phyloP scores from a whole-genome alignment of 768 basidiomycete species.

The Lactifluus volemus region DNA sequence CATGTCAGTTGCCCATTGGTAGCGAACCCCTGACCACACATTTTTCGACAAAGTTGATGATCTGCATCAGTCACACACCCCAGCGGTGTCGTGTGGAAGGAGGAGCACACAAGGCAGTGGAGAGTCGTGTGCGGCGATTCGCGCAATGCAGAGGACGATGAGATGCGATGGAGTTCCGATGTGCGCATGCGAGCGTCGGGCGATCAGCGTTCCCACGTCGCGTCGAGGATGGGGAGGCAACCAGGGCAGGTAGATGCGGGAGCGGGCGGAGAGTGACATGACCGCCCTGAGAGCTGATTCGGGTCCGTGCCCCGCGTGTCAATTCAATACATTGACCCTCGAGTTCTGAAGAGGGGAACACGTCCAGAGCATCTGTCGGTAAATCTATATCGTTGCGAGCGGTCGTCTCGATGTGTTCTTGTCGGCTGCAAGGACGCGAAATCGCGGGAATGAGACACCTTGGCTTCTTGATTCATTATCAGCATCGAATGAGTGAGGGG shows the following conservation, averaged over 20 bases:
- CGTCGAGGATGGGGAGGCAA: neutral
- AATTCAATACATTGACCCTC: conserved; percentile 58
- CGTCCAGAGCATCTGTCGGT: no score
- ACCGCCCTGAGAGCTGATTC: conserved; percentile 53
- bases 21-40: no score
- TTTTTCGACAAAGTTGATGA: no score
- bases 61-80: no score
- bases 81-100: no score
- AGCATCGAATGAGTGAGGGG: conserved; percentile 18
- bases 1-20: no score
- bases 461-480: conserved; percentile 30
- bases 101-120: no score
- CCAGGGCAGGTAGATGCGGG: conserved; percentile 23
- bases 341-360: conserved; percentile 30
- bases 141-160: conserved; percentile 22
- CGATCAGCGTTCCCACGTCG: conserved; percentile 17
- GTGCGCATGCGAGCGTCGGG: conserved; percentile 22
- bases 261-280: conserved; percentile 45
- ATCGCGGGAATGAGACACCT: conserved; percentile 53
- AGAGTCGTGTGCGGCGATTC: conserved; percentile 25
- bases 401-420: conserved; percentile 36
- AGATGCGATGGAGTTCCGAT: conserved; percentile 19
- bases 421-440: conserved; percentile 64
- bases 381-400: no score
- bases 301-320: conserved; percentile 48